Evolutionary conservation across 441 rosid genomes (phyloP).

Genomic region (Gossypium schwendimanii): DNA sequence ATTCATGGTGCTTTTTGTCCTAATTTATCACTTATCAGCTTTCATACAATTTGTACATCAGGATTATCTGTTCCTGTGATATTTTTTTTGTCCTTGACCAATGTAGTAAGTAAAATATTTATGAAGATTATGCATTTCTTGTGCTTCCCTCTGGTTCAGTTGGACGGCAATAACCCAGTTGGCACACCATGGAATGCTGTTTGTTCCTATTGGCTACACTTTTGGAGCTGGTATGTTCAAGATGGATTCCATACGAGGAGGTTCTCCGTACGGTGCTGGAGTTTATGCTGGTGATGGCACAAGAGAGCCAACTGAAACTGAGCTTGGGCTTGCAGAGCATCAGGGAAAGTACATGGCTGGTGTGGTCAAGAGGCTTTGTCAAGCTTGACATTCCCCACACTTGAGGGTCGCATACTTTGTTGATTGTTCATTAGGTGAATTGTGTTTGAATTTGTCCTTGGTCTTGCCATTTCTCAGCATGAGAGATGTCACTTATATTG

Average conservation of each 20-base stretch:
- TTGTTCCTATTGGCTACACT: conserved; percentile 91
- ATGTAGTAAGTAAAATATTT: background rate
- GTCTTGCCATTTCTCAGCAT: conserved; percentile 9
- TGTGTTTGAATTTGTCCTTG: conserved; percentile 23
- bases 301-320: conserved; percentile 73
- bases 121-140: background rate
- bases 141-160: conserved; percentile 34
- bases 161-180: conserved; percentile 96
- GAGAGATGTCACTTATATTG: background rate
- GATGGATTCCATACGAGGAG: conserved; percentile 82
- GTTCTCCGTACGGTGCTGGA: conserved; percentile 96
- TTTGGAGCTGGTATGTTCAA: conserved; percentile 98
- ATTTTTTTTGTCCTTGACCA: background rate
- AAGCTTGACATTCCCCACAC: conserved; percentile 29
- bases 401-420: background rate
- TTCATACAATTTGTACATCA: background rate
- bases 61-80: background rate
- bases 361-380: conserved; percentile 65
- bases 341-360: conserved; percentile 95
- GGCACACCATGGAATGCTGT: conserved; percentile 94
- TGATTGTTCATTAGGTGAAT: conserved; percentile 15
- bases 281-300: conserved; percentile 89
- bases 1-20: background rate
- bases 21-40: background rate
- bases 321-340: conserved; percentile 83